Evolutionary conservation across 495 filamentous ascomycete species (phyloP).

Genomic region (Penicillium salamii): DNA sequence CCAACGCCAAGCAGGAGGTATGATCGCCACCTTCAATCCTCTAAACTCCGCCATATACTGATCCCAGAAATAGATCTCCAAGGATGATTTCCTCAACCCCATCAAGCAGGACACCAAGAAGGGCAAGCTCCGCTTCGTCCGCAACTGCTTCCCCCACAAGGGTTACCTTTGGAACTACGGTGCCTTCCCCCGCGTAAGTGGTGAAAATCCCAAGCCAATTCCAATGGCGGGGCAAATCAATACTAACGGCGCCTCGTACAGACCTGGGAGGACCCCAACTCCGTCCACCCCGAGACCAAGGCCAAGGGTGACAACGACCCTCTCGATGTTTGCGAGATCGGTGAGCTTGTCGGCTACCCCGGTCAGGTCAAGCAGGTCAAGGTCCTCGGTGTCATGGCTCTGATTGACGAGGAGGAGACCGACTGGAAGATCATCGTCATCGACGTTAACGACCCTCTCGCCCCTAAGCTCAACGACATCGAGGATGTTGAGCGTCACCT

Average conservation of each 20-base stretch:
- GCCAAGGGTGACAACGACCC: slow-evolving; percentile 99
- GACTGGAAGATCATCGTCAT: slow-evolving; percentile 99
- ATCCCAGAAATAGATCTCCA: slow-evolving; percentile 69
- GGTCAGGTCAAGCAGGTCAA: slow-evolving; percentile 99
- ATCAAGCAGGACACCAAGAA: slow-evolving; percentile 74
- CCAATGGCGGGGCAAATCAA: background rate
- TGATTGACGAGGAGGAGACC: slow-evolving; percentile 98
- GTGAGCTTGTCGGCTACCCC: slow-evolving; percentile 90
- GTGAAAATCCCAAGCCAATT: too few species aligned
- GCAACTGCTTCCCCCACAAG: slow-evolving; percentile 99
- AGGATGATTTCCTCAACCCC: slow-evolving; percentile 94
- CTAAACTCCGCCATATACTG: slow-evolving; percentile 9
- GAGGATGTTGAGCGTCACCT: slow-evolving; percentile 99
- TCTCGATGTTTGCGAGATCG: slow-evolving; percentile 98
- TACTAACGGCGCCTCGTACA: slow-evolving; percentile 30
- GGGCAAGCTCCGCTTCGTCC: slow-evolving; percentile 80
- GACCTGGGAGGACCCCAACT: slow-evolving; percentile 99
- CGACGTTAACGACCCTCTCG: slow-evolving; percentile 95
- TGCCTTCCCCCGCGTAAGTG: slow-evolving; percentile 89
- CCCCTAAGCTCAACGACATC: slow-evolving; percentile 94
- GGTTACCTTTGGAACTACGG: slow-evolving; percentile 99
- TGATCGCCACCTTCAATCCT: slow-evolving; percentile 5
- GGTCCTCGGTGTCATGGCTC: slow-evolving; percentile 97
- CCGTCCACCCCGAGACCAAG: slow-evolving; percentile 96
- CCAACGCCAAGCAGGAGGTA: slow-evolving; percentile 99